Conservation (phyloP, 345 rosid genomes). For the Hibiscus syriacus region DNA sequence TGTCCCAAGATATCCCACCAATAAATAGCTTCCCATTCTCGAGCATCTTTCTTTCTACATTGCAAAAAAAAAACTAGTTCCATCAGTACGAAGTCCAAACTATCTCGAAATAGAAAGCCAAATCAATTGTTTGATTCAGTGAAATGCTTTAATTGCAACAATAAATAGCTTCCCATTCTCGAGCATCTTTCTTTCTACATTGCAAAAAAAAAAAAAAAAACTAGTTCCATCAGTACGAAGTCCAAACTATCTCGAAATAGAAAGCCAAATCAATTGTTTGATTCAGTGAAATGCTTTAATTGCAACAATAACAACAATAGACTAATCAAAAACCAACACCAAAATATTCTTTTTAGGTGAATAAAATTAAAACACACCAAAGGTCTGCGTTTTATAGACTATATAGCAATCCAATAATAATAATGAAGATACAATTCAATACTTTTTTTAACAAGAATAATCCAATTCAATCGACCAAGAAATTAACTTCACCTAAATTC, state of each 20-base stretch:
- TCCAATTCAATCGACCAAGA: not conserved
- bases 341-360: not conserved
- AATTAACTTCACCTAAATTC: not conserved
- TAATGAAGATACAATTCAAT: not conserved
- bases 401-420: not conserved
- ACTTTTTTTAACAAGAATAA: not conserved
- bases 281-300: not conserved
- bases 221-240: not conserved
- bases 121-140: not conserved
- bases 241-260: not conserved
- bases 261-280: not conserved
- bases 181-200: not conserved
- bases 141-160: not conserved
- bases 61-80: not conserved
- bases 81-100: not conserved
- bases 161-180: not conserved
- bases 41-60: not conserved
- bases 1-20: conserved; percentile 1
- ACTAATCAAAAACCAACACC: not conserved
- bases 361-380: not conserved
- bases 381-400: not conserved
- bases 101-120: not conserved
- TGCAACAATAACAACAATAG: not conserved
- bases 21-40: not conserved
- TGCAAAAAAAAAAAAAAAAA: not conserved